These are phyloP conservation scores for Talaromyces sp. DNA, from an alignment of 2,329 filamentous ascomycete genomes.

Conservation along the genomic window DNA sequence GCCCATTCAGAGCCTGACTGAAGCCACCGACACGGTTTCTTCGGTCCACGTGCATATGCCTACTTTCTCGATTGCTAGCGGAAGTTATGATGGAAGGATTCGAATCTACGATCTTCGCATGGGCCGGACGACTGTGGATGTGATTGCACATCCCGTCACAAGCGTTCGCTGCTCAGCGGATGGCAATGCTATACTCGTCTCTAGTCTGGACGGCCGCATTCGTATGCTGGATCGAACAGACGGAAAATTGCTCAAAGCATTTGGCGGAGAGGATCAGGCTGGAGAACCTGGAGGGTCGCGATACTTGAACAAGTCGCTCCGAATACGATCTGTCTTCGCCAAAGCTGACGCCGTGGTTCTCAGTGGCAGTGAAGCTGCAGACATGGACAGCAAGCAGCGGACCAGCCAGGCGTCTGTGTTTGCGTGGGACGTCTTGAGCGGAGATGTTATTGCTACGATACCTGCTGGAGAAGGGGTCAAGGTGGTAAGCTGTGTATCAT, in stretches of 20 bases:
- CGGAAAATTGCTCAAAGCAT: slow-evolving; percentile 69
- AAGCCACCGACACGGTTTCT: slow-evolving; percentile 38
- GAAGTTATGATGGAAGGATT: slow-evolving; percentile 79
- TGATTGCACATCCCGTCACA: slow-evolving; percentile 64
- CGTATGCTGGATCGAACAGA: slow-evolving; percentile 74
- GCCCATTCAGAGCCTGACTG: slow-evolving; percentile 37
- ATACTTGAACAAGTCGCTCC: slow-evolving; percentile 62
- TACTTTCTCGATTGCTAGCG: slow-evolving; percentile 56
- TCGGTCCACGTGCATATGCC: slow-evolving; percentile 33
- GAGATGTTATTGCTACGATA: slow-evolving; percentile 60
- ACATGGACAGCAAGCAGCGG: slow-evolving; percentile 14
- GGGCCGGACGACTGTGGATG: slow-evolving; percentile 65
- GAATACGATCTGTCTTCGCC: slow-evolving; percentile 72
- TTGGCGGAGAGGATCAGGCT: slow-evolving; percentile 50
- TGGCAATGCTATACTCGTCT: slow-evolving; percentile 68
- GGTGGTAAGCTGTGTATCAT: slow-evolving; percentile 41
- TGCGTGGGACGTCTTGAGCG: slow-evolving; percentile 79
- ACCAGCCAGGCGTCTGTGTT: slow-evolving; percentile 28
- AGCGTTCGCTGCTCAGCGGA: slow-evolving; percentile 67
- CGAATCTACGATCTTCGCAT: slow-evolving; percentile 76
- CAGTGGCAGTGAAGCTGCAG: slow-evolving; percentile 66
- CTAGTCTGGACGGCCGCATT: slow-evolving; percentile 68
- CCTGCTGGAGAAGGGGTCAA: slow-evolving; percentile 34
- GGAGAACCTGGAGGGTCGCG: slow-evolving; percentile 16
- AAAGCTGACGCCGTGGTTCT: slow-evolving; percentile 71